Base-by-base conservation (phyloP, 345 rosid genomes). In the Chamaenerion angustifolium region DNA sequence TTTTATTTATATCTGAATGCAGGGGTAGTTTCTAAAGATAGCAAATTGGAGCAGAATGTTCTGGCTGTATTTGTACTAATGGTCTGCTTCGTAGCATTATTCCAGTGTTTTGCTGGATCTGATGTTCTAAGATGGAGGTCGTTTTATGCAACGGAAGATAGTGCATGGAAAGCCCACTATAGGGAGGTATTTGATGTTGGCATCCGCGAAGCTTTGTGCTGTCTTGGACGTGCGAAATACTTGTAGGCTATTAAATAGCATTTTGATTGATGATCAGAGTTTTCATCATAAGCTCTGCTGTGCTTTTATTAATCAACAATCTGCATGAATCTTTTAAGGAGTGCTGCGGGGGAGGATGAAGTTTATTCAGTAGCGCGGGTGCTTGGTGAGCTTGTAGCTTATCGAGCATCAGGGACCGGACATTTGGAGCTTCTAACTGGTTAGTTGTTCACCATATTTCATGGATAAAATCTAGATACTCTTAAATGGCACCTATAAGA, bases 91-190 rank as follows among this genome's bases (percentile, higher is more conserved):
- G 73, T 78, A 23, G 76, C 89, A 11, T 15, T 90, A 51, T 68
- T 71, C 17, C 95, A 90, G 56, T 81, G 82, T 68, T 81, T 81
- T 58, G 53, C 68, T 23, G 98, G 98, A 56, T 69, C 88, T 42
- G 93, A 80, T 56, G 76, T 90, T 51, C 64, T 86, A 63, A 76
- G 67, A 57, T 86, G 98, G 98, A 74, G 94, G 58, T 86, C 82
- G 42, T 90, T 78, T 70, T 90, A 86, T 63, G 69, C 79, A 49
- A 76, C 87, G 8, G 73, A 90, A 68, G 92, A 86, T 72, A 85
- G 78, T 72, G 92, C 72, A 19, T 90, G 98, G 98, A 83, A 78
- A 68, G 78, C 85, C 69, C 98, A 90, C 57, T 90, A 90, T 67
- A 74, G 82, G 55, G 94, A 86, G 67, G 84, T 86, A 46, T 90